Conservation (phyloP, 495 filamentous ascomycete genomes). For the Aspergillus panamensis region DNA sequence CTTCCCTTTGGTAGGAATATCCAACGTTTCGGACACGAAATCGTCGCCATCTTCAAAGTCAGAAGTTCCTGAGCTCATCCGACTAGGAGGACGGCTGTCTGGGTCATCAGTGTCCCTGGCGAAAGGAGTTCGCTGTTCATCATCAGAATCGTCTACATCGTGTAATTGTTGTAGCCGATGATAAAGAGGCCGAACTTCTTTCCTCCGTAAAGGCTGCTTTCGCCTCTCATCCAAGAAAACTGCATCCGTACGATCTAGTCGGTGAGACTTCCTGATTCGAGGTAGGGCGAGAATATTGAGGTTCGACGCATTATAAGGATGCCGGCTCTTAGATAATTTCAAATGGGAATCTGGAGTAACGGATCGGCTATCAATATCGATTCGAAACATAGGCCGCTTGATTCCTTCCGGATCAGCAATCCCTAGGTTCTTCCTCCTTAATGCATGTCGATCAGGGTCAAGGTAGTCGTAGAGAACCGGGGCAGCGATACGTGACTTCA, state of each 20-base stretch:
- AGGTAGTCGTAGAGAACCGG: slow-evolving; percentile 80
- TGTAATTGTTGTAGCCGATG: slow-evolving; percentile 55
- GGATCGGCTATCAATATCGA: slow-evolving; percentile 51
- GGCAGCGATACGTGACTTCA: slow-evolving; percentile 77
- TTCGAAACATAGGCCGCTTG: slow-evolving; percentile 45
- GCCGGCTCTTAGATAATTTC: slow-evolving; percentile 28
- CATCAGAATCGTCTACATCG: slow-evolving; percentile 60
- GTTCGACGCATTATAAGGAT: slow-evolving; percentile 33
- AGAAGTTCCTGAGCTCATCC: slow-evolving; percentile 66
- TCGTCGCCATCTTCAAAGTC: slow-evolving; percentile 61
- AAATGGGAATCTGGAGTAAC: slow-evolving; percentile 66
- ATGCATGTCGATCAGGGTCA: slow-evolving; percentile 71
- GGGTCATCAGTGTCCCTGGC: slow-evolving; percentile 74
- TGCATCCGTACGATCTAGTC: slow-evolving; percentile 57
- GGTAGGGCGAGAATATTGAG: slow-evolving; percentile 64
- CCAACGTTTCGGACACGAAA: slow-evolving; percentile 33
- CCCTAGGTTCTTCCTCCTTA: slow-evolving; percentile 72
- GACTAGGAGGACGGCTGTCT: slow-evolving; percentile 76
- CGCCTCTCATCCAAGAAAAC: slow-evolving; percentile 76
- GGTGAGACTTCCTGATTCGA: slow-evolving; percentile 65
- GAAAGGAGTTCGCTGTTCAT: slow-evolving; percentile 54
- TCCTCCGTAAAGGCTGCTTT: slow-evolving; percentile 52
- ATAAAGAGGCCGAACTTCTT: slow-evolving; percentile 53
- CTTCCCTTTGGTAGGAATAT: slow-evolving; percentile 9
- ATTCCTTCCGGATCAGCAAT: slow-evolving; percentile 65